Percentiles rank a stretch among this genome's conserved stretches.
Evolutionary conservation across 2,329 filamentous ascomycete genomes (phyloP).

Genomic region (Trichothecium roseum): DNA sequence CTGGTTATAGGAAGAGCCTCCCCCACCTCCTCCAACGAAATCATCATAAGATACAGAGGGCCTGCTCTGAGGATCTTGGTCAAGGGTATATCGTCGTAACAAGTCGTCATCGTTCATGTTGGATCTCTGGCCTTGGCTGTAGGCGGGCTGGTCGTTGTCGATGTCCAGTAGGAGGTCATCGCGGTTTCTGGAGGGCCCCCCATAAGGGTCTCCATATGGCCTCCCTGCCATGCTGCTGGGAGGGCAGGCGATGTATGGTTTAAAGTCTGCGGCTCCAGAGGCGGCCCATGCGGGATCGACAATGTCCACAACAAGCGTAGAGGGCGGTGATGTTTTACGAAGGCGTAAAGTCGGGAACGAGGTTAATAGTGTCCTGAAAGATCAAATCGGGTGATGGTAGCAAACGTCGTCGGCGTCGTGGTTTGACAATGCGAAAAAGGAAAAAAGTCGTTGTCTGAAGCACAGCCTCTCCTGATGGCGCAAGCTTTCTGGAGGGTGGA

Average conservation of each 20-base stretch:
- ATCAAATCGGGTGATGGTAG: neutral
- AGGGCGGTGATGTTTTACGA: neutral
- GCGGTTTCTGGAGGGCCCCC: constrained; percentile 34
- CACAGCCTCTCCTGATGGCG: constrained; percentile 1
- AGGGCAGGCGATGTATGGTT: constrained; percentile 24
- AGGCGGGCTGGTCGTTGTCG: constrained; percentile 59
- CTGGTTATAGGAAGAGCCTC: constrained; percentile 24
- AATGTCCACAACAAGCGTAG: neutral
- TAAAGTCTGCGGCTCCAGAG: constrained; percentile 15
- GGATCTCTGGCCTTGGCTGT: constrained; percentile 66
- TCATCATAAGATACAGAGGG: constrained; percentile 92
- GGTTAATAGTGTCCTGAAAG: neutral
- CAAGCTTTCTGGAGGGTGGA: neutral
- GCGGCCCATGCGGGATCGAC: constrained; percentile 22
- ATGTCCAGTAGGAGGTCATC: constrained; percentile 64
- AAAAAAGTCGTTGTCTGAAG: too few species aligned
- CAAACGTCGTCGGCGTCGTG: constrained; percentile 1
- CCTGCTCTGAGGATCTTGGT: constrained; percentile 53
- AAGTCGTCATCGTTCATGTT: constrained; percentile 75
- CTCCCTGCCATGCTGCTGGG: constrained; percentile 55
- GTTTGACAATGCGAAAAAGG: constrained; percentile 1
- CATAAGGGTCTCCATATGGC: constrained; percentile 36
- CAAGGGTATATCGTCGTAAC: constrained; percentile 62
- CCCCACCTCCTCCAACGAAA: constrained; percentile 64
- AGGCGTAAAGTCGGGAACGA: neutral